A percentile compares a stretch with the other conserved stretches of the same genome.
phyloP scores from a whole-genome alignment of 2,329 filamentous ascomycete species.

The Ambrosiella beaveri region DNA sequence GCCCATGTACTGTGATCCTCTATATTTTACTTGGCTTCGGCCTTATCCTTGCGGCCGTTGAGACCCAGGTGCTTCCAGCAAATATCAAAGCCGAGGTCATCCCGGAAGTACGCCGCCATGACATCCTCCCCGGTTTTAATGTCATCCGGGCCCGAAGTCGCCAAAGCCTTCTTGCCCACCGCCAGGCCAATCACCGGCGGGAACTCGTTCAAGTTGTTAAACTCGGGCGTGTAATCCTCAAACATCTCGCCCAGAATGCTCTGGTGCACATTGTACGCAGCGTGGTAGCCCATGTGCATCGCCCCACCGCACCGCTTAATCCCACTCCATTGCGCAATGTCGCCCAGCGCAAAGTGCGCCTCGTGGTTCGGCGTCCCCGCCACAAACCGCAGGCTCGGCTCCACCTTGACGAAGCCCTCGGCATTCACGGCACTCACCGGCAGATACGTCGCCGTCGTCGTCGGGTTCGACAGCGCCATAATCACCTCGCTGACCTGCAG shows the following conservation, averaged over 20 bases:
- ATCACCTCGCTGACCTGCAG: slow-evolving; percentile 48
- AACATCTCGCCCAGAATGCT: slow-evolving; percentile 31
- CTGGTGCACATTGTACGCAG: slow-evolving; percentile 51
- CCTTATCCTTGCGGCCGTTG: slow-evolving; percentile 17
- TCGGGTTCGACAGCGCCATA: slow-evolving; percentile 47
- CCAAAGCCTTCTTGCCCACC: slow-evolving; percentile 51
- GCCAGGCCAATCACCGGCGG: slow-evolving; percentile 54
- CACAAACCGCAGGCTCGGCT: slow-evolving; percentile 29
- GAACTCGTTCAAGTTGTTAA: slow-evolving; percentile 33
- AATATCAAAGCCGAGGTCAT: slow-evolving; percentile 48
- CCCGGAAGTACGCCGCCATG: slow-evolving; percentile 45
- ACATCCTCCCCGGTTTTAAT: slow-evolving; percentile 44
- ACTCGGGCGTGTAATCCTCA: slow-evolving; percentile 25
- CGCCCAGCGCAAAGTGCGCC: slow-evolving; percentile 52
- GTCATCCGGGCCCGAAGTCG: slow-evolving; percentile 40
- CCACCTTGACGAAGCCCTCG: slow-evolving; percentile 49
- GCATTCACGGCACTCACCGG: slow-evolving; percentile 40
- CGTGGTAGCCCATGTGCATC: slow-evolving; percentile 54
- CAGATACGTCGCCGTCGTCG: slow-evolving; percentile 46
- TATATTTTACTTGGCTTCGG: neutral
- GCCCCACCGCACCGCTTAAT: slow-evolving; percentile 66
- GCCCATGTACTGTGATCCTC: neutral
- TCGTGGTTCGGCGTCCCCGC: slow-evolving; percentile 35
- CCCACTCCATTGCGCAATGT: slow-evolving; percentile 53
- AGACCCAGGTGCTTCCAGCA: slow-evolving; percentile 38